Percentiles rank a stretch among this genome's conserved stretches.
These are phyloP conservation scores for Aspergillus ellipticus DNA, from an alignment of 495 filamentous ascomycete genomes.

Conservation along the genomic window DNA sequence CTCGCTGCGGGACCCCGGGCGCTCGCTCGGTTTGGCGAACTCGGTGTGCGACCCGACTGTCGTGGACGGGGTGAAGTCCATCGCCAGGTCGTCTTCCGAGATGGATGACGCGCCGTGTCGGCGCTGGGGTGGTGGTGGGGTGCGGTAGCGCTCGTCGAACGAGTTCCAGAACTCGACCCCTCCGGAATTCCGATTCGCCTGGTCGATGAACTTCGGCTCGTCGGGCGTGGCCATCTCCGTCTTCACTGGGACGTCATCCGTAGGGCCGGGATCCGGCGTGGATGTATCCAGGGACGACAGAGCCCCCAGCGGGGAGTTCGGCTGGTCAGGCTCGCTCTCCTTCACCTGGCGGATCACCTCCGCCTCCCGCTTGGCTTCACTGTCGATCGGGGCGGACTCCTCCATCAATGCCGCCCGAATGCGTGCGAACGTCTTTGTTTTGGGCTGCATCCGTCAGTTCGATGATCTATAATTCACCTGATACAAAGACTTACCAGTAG, in stretches of 20 bases:
- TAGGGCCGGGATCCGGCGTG: slow-evolving; percentile 37
- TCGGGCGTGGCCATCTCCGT: slow-evolving; percentile 37
- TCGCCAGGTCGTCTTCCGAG: slow-evolving; percentile 68
- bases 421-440: slow-evolving; percentile 90
- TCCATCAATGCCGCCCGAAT: slow-evolving; percentile 86
- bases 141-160: slow-evolving; percentile 60
- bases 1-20: slow-evolving; percentile 35
- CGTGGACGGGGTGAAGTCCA: slow-evolving; percentile 69
- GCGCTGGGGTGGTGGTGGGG: slow-evolving; percentile 60
- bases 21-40: slow-evolving; percentile 29
- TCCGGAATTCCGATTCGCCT: slow-evolving; percentile 65
- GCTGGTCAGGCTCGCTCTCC: slow-evolving; percentile 58
- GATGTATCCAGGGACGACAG: slow-evolving; percentile 45
- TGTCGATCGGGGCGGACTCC: slow-evolving; percentile 81
- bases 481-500: slow-evolving; percentile 61
- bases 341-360: slow-evolving; percentile 93
- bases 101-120: slow-evolving; percentile 55
- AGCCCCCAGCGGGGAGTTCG: slow-evolving; percentile 34
- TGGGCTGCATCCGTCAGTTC: slow-evolving; percentile 57
- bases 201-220: slow-evolving; percentile 67
- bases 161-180: slow-evolving; percentile 78
- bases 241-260: slow-evolving; percentile 58
- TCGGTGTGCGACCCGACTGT: slow-evolving; percentile 33
- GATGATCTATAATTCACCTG: neutral
- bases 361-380: slow-evolving; percentile 85